Conservation (phyloP, 306 rosid species). For the Abrus precatorius region DNA sequence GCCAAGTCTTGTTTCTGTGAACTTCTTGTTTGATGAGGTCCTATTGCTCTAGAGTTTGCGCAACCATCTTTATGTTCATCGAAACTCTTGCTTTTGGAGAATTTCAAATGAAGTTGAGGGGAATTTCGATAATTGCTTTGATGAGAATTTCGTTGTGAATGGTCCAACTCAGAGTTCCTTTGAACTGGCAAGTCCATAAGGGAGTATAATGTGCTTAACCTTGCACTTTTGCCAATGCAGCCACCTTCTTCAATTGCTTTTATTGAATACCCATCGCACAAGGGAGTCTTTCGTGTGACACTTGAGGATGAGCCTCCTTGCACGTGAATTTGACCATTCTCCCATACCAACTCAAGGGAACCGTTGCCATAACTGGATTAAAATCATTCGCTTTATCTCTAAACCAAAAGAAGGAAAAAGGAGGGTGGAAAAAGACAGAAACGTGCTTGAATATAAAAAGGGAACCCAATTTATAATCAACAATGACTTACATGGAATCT, state of each 20-base stretch:
- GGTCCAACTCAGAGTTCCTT: neutral
- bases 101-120: neutral
- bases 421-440: neutral
- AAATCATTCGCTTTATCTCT: neutral
- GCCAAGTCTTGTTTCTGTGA: slow-evolving; percentile 35
- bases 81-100: no score
- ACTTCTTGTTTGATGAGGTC: neutral
- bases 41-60: no score
- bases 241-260: slow-evolving; percentile 28
- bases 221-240: slow-evolving; percentile 38
- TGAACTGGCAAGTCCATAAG: slow-evolving; percentile 14
- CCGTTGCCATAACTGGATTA: slow-evolving; percentile 45
- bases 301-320: slow-evolving; percentile 42
- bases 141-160: neutral
- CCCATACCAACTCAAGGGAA: slow-evolving; percentile 49
- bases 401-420: neutral
- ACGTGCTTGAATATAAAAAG: neutral
- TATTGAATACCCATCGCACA: slow-evolving; percentile 20
- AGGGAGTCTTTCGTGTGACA: slow-evolving; percentile 20
- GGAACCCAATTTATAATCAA: neutral
- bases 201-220: slow-evolving; percentile 18
- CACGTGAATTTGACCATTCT: slow-evolving; percentile 44
- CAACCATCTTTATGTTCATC: no score
- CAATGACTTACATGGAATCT: slow-evolving; percentile 45
- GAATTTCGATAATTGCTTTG: neutral